phyloP scores from a whole-genome alignment of 2,329 filamentous ascomycete species.

The Corniculantispora saksenae region DNA sequence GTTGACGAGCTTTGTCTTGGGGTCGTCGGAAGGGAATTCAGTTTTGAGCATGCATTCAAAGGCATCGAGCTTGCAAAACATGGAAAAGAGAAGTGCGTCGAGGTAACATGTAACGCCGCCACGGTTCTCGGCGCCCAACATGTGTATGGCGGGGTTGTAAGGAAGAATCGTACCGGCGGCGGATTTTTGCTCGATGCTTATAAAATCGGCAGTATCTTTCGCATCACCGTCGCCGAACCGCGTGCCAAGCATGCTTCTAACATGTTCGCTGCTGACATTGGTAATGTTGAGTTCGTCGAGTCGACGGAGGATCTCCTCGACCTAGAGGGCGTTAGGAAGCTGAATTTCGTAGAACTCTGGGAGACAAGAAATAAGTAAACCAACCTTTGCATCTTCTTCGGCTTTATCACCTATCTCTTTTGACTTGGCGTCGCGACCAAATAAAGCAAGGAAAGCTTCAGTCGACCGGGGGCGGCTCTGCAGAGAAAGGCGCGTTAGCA shows the following conservation, averaged over 20 bases:
- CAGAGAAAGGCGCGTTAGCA: constrained; percentile 20
- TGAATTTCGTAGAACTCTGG: background rate
- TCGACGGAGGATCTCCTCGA: constrained; percentile 42
- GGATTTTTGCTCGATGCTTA: constrained; percentile 78
- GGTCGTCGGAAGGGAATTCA: constrained; percentile 67
- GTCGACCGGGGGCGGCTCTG: constrained; percentile 55
- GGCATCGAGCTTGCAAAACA: constrained; percentile 87
- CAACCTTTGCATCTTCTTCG: constrained; percentile 43
- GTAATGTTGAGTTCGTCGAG: constrained; percentile 48
- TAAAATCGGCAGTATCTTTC: constrained; percentile 73
- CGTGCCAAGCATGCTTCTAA: constrained; percentile 57
- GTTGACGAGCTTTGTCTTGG: constrained; percentile 71
- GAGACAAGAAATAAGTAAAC: background rate
- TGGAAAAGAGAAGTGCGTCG: constrained; percentile 87
- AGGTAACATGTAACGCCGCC: constrained; percentile 91
- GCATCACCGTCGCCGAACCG: constrained; percentile 68
- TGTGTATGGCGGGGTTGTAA: constrained; percentile 69
- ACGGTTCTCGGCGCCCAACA: constrained; percentile 86
- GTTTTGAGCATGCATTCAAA: constrained; percentile 92
- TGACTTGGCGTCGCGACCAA: constrained; percentile 61
- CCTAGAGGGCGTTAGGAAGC: constrained; percentile 30
- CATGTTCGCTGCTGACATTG: constrained; percentile 56
- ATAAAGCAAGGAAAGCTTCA: constrained; percentile 63
- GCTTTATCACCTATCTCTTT: constrained; percentile 51
- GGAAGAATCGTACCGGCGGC: constrained; percentile 75